Evolutionary conservation across 2,329 filamentous ascomycete genomes (phyloP).

Genomic region (Trichoderma arundinaceum): DNA sequence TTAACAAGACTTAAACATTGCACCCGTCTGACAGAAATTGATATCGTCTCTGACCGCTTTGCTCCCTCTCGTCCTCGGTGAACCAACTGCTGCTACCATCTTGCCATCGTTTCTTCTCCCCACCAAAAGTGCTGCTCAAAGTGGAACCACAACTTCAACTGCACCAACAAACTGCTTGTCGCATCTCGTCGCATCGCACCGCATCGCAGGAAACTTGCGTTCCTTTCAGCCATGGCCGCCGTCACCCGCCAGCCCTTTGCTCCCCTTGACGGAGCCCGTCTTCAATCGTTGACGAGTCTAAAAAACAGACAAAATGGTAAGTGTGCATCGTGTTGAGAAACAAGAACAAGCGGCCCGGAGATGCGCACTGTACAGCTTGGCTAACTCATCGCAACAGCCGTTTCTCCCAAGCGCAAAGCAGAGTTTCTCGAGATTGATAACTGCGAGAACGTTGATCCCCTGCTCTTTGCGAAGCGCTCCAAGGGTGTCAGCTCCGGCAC

Average conservation of each 20-base stretch:
- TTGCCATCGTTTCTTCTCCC: background rate
- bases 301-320: conserved; percentile 80
- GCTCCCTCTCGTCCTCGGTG: conserved; percentile 19
- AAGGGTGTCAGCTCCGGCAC: conserved; percentile 55
- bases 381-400: conserved; percentile 39
- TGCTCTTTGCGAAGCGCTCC: conserved; percentile 62
- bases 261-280: conserved; percentile 69
- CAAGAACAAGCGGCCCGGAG: no score
- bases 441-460: conserved; percentile 67
- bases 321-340: conserved; percentile 38
- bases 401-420: conserved; percentile 61
- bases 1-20: no score
- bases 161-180: background rate
- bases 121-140: background rate
- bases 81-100: conserved; percentile 22
- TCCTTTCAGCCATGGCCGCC: conserved; percentile 55
- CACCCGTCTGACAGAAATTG: conserved; percentile 6
- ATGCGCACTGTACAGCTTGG: no score
- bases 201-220: background rate
- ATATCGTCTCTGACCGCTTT: conserved; percentile 23
- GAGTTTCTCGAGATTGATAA: conserved; percentile 58
- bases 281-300: conserved; percentile 73
- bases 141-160: conserved; percentile 12
- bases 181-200: conserved; percentile 1
- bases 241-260: conserved; percentile 74